Conservation (phyloP, 495 filamentous ascomycete species). For the Penicillium bialowiezense region DNA sequence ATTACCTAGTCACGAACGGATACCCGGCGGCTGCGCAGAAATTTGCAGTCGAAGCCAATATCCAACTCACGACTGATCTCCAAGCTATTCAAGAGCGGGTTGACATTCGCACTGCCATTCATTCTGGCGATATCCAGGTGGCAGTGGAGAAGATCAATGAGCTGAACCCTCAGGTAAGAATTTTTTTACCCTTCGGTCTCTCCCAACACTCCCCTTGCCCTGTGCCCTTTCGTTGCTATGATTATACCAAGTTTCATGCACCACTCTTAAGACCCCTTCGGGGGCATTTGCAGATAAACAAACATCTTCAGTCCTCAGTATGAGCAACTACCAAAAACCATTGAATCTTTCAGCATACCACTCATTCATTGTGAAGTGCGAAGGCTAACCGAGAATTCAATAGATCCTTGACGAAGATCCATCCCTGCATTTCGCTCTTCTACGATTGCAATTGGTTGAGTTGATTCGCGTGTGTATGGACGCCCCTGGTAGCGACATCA, state of each 20-base stretch:
- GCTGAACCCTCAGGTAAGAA: constrained; percentile 80
- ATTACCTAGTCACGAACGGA: constrained; percentile 94
- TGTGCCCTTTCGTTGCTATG: constrained; percentile 57
- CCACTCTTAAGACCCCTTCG: constrained; percentile 87
- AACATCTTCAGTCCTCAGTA: constrained; percentile 94
- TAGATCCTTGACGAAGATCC: constrained; percentile 86
- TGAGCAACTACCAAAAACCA: constrained; percentile 59
- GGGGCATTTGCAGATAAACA: constrained; percentile 85
- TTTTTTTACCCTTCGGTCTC: constrained; percentile 6
- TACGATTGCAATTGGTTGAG: constrained; percentile 90
- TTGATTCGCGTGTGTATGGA: constrained; percentile 75
- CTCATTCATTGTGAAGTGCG: constrained; percentile 13
- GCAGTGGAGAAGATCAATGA: constrained; percentile 89
- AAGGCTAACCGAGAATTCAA: constrained; percentile 29
- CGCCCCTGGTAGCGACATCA: constrained; percentile 67
- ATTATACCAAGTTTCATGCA: constrained; percentile 99
- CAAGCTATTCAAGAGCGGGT: constrained; percentile 74
- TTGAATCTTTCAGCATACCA: constrained; percentile 10
- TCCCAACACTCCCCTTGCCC: constrained; percentile 7
- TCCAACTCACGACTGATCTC: constrained; percentile 66
- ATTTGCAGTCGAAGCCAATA: constrained; percentile 91
- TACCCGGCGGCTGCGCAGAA: constrained; percentile 91
- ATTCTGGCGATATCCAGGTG: constrained; percentile 75
- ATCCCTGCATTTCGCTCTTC: constrained; percentile 83
- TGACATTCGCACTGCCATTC: constrained; percentile 75